Evolutionary conservation across 2,329 filamentous ascomycete genomes (phyloP), one percentile per base, ranked within the genome.

Genomic region (Bipolaris sorokiniana): DNA sequence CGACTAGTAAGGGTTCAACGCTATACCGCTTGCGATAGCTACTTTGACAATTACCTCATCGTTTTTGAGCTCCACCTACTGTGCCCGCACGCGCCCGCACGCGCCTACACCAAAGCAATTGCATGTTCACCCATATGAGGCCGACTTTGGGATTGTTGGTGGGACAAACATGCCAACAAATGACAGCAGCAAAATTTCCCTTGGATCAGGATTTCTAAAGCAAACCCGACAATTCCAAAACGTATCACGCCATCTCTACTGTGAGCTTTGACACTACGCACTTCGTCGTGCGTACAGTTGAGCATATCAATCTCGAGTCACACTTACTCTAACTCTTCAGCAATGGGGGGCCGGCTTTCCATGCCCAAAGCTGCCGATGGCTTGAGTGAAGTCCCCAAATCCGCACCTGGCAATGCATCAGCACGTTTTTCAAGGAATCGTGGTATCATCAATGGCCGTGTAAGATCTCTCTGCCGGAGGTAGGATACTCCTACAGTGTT

Each of bases 341-440:
- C 36, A 48, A 82, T 82, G 80, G 80, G 80, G 40, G 78, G 77
- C 58, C 76, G 80, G 51, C 70, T 82, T 23, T 81, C 79, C 13
- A 75, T 77, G 61, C 80, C 80, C 31, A 74, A 74, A 23, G 77
- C 72, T 36, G 71, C 79, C 22, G 79, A 75, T 59, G 77, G 78
- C 63, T 72, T 77, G 42, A 77, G 72, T 44, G 80, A 82, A 58
- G 63, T 73, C 18, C 77, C 78, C 15, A 71, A 75, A 36, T 66
- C 75, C 33, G 66, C 71, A 4, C 72, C 76, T 15, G 68, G 68
- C 18, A 71, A 73, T 48, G 58, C 71, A 53, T 38, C 66, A 60
- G 44, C 76, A 36, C 70, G 71, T 49, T 63, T 74, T 38, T 57
- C 69, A 49, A 65, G 69, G 52, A 62, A 57, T 48, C 59, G 60